Conservation (phyloP, 106 monocot genomes). For the Ottelia alismoides region DNA sequence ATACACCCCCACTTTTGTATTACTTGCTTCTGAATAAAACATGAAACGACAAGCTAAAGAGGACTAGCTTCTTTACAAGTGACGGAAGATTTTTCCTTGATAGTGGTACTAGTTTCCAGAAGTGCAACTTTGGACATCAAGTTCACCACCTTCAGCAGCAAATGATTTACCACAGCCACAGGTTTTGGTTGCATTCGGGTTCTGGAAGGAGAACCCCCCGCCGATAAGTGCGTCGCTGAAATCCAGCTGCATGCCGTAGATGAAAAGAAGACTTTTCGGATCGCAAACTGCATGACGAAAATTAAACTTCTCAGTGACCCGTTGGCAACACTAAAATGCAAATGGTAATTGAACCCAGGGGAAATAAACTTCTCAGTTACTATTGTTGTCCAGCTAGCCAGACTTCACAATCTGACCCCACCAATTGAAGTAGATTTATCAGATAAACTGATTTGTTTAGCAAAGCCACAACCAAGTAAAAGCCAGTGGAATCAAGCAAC, state of each 20-base stretch:
- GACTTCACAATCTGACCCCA: too few relatives aligned
- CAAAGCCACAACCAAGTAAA: too few relatives aligned
- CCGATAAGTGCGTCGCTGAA: slow-evolving; percentile 94
- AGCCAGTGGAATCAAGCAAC: too few relatives aligned
- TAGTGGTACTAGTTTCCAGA: background rate
- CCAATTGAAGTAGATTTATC: too few relatives aligned
- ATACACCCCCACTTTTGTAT: too few relatives aligned
- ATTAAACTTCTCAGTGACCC: too few relatives aligned
- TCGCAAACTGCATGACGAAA: slow-evolving; percentile 95
- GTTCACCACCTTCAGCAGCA: slow-evolving; percentile 5
- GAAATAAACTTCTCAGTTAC: too few relatives aligned
- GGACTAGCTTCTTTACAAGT: background rate
- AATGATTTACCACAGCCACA: slow-evolving; percentile 98
- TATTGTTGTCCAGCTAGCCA: too few relatives aligned
- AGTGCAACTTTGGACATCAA: too few relatives aligned
- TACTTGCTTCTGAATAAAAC: background rate
- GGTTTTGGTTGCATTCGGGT: slow-evolving; percentile 92
- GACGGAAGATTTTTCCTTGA: background rate
- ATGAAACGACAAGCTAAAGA: background rate
- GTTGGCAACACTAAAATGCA: too few relatives aligned
- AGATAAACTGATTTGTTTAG: too few relatives aligned
- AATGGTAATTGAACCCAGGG: too few relatives aligned
- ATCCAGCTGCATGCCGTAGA: slow-evolving; percentile 92
- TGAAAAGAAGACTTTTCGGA: slow-evolving; percentile 89
- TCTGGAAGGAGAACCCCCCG: slow-evolving; percentile 93